These are phyloP conservation scores for Globisporangium cederbergense DNA, from an alignment of 352 stramenopile genomes.

Conservation along the genomic window DNA sequence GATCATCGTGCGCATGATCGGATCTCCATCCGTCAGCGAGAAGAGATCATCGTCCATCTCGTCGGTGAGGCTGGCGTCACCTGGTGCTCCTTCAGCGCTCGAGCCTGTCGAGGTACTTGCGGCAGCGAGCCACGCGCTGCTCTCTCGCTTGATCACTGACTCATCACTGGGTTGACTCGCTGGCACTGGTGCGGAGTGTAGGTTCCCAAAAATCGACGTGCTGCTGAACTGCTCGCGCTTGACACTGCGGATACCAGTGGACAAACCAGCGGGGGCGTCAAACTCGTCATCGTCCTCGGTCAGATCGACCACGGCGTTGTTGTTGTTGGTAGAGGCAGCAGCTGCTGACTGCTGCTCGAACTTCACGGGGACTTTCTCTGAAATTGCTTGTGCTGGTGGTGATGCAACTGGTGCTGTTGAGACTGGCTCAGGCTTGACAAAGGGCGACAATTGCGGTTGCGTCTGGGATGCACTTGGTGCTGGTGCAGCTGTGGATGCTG, in stretches of 20 bases:
- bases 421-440: not conserved
- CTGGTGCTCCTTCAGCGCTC: not conserved
- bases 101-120: slow-evolving; percentile 2
- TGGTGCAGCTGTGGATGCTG: slow-evolving; percentile 15
- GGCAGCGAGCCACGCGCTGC: slow-evolving; percentile 13
- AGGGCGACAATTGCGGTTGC: not conserved
- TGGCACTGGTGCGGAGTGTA: not conserved
- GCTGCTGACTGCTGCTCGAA: not conserved
- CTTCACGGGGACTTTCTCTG: not conserved
- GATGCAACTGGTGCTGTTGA: not conserved
- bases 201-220: not conserved
- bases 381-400: not conserved
- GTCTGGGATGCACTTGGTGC: slow-evolving; percentile 18
- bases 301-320: slow-evolving; percentile 23
- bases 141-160: slow-evolving; percentile 10
- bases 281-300: slow-evolving; percentile 24
- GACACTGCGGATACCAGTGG: slow-evolving; percentile 1
- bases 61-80: not conserved
- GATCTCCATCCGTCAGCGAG: slow-evolving; percentile 39
- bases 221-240: slow-evolving; percentile 14
- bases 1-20: slow-evolving; percentile 49
- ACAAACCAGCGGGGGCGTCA: not conserved
- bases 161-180: not conserved
- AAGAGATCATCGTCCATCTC: slow-evolving; percentile 15
- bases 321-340: not conserved